Evolutionary conservation across 257 asterid genomes (phyloP), one percentile per base, ranked within the genome.

Genomic region (Coffea eugenioides): DNA sequence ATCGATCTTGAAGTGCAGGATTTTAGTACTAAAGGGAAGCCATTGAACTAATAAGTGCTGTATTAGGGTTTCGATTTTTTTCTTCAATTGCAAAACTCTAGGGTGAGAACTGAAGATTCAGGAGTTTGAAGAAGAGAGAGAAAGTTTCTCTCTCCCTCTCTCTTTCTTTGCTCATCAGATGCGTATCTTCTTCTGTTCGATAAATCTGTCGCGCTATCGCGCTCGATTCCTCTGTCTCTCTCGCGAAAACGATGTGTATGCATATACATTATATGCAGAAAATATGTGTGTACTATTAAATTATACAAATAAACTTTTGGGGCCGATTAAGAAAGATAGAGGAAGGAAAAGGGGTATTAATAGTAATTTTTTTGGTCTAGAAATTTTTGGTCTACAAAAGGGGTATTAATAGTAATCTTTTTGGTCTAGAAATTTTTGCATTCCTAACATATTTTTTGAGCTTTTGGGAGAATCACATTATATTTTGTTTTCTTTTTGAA

Each of bases 41-140:
- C 80, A 46, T 76, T 59, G 45, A 45, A 43, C 23, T 25, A 25
- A 31, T 11, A 41, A 27, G 65, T 36, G 54, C 21, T 31, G 36
- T 39, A 39, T 52, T 84, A 80, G 90, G 85, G 80, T 73, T 81
- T 72, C 52, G 49, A 48, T 52, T 54, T 59, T 59, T 8, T 6
- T 43, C 39, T 6, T 43, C 39, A 48, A 77, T 66, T 65, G 11
- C 27, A 66, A 52, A 77, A 49, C 51, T 66, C 74, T 66, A 77
- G 49, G 66, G 36, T 5, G 31, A 46, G 36, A n/a, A 11, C 25
- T 70, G 14, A 4, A 23, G 62, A 64, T 45, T 52, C 49, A 2
- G 45, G 78, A 74, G 51, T 11, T 62, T 39, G 43, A 31, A 41
- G 72, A 2, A 45, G 71, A 61, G 71, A 62, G 41, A 76, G 56